Percentiles rank a stretch among this genome's conserved stretches.
Evolutionary conservation across 73 alveolate species (phyloP).

Genomic region (Symbiodinium pilosum): DNA sequence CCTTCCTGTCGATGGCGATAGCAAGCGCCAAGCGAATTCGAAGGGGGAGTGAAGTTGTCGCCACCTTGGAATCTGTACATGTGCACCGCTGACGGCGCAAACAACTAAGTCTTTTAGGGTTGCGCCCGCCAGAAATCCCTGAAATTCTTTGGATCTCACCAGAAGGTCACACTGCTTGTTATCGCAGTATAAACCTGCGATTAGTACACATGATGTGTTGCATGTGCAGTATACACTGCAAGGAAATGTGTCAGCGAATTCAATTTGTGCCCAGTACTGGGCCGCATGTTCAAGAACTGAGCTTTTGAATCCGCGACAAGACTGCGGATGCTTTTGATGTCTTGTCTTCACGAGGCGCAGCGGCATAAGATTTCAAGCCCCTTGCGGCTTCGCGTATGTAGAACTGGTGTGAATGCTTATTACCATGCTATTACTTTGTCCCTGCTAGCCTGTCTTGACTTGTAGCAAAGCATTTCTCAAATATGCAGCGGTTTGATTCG

Average conservation of each 20-base stretch:
- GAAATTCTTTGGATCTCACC: conserved; percentile 7
- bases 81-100: neutral
- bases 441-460: too few relatives aligned
- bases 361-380: neutral
- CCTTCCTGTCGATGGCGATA: neutral
- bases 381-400: neutral
- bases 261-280: conserved; percentile 15
- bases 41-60: neutral
- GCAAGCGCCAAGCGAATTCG: neutral
- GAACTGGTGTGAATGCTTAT: too few relatives aligned
- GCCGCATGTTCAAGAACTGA: neutral
- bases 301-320: neutral
- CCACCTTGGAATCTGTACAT: neutral
- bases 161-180: neutral
- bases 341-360: neutral
- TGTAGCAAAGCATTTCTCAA: too few relatives aligned
- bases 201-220: neutral
- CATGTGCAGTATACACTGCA: neutral
- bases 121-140: neutral
- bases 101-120: neutral
- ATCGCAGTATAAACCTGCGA: conserved; percentile 11
- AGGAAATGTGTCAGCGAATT: neutral
- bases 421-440: neutral
- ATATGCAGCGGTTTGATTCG: neutral
- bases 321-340: neutral